Conservation (phyloP, 164 flowering plant genomes). For the Liquidambar formosana region DNA sequence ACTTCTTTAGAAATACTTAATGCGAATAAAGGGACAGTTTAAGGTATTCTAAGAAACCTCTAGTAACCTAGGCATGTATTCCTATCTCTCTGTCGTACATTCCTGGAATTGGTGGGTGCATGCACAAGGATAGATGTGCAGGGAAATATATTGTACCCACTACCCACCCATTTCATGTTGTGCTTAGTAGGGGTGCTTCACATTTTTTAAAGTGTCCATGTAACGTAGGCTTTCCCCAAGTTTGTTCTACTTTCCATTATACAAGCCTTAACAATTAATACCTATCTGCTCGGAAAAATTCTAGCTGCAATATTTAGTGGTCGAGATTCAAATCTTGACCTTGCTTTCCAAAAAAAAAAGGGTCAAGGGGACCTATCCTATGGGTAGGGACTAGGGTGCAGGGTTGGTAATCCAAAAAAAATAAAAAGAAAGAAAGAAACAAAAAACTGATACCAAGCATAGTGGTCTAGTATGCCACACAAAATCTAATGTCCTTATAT, state of each 20-base stretch:
- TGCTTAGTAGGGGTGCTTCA: not conserved
- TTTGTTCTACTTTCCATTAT: not conserved
- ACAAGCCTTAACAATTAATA: not conserved
- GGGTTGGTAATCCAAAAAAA: no score
- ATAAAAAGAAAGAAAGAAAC: not conserved
- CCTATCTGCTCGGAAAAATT: not conserved
- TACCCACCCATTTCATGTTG: not conserved
- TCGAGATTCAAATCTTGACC: no score
- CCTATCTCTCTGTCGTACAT: not conserved
- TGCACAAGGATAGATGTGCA: no score
- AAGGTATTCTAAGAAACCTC: no score
- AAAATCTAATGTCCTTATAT: not conserved
- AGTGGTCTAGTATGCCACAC: not conserved
- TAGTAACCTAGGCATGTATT: not conserved
- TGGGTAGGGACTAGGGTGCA: no score
- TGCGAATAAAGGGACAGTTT: no score
- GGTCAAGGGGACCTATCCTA: no score
- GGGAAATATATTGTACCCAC: no score
- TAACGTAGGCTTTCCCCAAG: not conserved
- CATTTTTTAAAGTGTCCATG: not conserved
- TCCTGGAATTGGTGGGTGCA: no score
- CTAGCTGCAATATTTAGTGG: not conserved
- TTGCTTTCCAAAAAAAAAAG: no score
- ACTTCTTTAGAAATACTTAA: not conserved
- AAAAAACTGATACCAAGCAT: not conserved